These are phyloP conservation scores for Phytopythium cucurbitacearum DNA, from an alignment of 352 stramenopile genomes.

Conservation along the genomic window DNA sequence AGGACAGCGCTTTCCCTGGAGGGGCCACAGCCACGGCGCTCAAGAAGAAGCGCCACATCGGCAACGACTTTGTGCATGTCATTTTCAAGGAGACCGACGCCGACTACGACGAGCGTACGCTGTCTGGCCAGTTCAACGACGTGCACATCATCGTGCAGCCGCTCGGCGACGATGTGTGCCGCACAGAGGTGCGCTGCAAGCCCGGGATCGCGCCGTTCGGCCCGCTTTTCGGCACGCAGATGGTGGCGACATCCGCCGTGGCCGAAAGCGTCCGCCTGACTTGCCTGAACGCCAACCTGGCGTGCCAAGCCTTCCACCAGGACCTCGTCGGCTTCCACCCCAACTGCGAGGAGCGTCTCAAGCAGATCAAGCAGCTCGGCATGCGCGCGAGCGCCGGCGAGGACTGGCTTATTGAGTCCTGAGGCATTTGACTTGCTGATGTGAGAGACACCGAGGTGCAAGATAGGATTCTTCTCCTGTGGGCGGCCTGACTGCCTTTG, in stretches of 20 bases:
- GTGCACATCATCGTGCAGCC: conserved; percentile 86
- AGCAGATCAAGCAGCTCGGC: conserved; percentile 85
- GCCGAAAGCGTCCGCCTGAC: conserved; percentile 68
- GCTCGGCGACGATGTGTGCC: conserved; percentile 69
- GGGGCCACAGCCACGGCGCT: conserved; percentile 17
- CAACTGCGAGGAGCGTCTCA: conserved; percentile 80
- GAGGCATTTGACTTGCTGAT: not conserved
- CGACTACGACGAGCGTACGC: conserved; percentile 67
- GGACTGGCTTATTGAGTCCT: conserved; percentile 6
- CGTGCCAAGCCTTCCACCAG: conserved; percentile 80
- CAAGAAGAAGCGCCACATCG: conserved; percentile 88
- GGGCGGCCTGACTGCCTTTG: no score
- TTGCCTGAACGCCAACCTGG: conserved; percentile 79
- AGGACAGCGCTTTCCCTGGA: not conserved
- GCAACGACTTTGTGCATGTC: conserved; percentile 87
- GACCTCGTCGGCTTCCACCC: conserved; percentile 74
- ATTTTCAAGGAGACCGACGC: conserved; percentile 85
- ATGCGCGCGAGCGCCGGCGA: conserved; percentile 21
- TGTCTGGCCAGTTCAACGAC: conserved; percentile 84
- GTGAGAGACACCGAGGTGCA: no score
- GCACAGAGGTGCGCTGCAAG: conserved; percentile 70
- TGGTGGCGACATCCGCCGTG: conserved; percentile 58
- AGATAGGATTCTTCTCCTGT: no score
- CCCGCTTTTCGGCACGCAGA: conserved; percentile 66
- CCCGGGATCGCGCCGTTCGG: conserved; percentile 69